These are phyloP conservation scores for Fusarium acutatum DNA, from an alignment of 2,329 filamentous ascomycete species.

Conservation along the genomic window DNA sequence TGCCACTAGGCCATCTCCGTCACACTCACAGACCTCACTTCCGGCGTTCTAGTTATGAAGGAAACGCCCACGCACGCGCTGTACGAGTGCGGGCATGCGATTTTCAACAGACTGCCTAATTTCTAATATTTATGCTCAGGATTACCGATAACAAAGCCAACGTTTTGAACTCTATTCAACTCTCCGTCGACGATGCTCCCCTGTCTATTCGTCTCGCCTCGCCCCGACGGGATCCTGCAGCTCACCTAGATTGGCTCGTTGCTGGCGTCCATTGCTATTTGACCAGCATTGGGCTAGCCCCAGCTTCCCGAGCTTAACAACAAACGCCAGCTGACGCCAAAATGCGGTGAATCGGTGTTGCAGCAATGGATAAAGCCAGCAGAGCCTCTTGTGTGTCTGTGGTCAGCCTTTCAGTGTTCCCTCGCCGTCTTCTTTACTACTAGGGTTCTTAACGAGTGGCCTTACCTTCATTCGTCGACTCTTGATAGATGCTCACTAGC, in stretches of 20 bases:
- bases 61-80: background rate
- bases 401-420: slow-evolving; percentile 12
- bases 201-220: slow-evolving; percentile 29
- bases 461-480: slow-evolving; percentile 33
- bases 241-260: slow-evolving; percentile 36
- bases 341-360: slow-evolving; percentile 42
- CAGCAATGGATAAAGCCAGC: slow-evolving; percentile 24
- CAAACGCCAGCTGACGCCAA: slow-evolving; percentile 38
- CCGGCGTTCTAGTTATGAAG: background rate
- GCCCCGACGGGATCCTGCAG: slow-evolving; percentile 36
- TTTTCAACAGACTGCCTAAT: background rate
- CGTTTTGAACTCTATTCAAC: background rate
- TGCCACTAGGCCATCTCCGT: slow-evolving; percentile 15
- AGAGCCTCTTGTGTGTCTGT: slow-evolving; percentile 25
- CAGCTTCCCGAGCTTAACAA: slow-evolving; percentile 33
- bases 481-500: slow-evolving; percentile 33
- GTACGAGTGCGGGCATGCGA: background rate
- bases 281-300: slow-evolving; percentile 29
- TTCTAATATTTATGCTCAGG: background rate
- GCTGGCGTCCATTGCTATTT: slow-evolving; percentile 22
- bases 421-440: slow-evolving; percentile 13
- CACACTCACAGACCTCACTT: slow-evolving; percentile 11
- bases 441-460: slow-evolving; percentile 24
- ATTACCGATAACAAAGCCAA: background rate
- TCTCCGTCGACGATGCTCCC: slow-evolving; percentile 14